Percentiles rank a stretch among this genome's conserved stretches.
phyloP scores from a whole-genome alignment of 1,284 basidiomycete species.

The Sporisorium sorghi region DNA sequence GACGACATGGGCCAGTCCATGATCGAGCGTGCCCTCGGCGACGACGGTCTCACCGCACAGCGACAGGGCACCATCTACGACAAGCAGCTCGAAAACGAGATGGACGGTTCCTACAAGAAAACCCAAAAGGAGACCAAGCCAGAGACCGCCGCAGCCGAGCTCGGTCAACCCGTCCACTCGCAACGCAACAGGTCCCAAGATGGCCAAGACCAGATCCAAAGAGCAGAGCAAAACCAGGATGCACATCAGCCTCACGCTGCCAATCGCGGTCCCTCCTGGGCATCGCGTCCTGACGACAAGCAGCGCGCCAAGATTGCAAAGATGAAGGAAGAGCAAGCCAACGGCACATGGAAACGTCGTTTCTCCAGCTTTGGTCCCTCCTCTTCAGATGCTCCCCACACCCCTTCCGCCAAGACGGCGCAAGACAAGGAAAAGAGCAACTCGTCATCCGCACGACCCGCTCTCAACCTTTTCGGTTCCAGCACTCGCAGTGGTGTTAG shows the following conservation, averaged over 20 bases:
- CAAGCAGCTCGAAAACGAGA: constrained; percentile 41
- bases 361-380: constrained; percentile 36
- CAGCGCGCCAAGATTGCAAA: constrained; percentile 59
- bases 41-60: constrained; percentile 38
- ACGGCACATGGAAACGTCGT: constrained; percentile 37
- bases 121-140: constrained; percentile 33
- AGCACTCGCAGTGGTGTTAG: constrained; percentile 14
- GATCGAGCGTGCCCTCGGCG: constrained; percentile 49
- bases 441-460: constrained; percentile 22
- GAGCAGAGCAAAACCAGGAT: constrained; percentile 11
- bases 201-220: not conserved
- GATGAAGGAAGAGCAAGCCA: constrained; percentile 46
- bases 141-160: constrained; percentile 27
- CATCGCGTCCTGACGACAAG: constrained; percentile 53
- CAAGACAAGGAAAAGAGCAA: constrained; percentile 29
- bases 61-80: constrained; percentile 41
- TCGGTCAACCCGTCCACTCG: constrained; percentile 37
- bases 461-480: constrained; percentile 32
- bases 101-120: constrained; percentile 42
- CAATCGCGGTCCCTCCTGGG: constrained; percentile 57
- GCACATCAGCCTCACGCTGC: constrained; percentile 41
- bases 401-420: constrained; percentile 19
- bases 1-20: constrained; percentile 48
- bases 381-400: constrained; percentile 10
- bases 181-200: constrained; percentile 31